Evolutionary conservation across 257 asterid species (phyloP).

Genomic region (Jacaranda mimosifolia): DNA sequence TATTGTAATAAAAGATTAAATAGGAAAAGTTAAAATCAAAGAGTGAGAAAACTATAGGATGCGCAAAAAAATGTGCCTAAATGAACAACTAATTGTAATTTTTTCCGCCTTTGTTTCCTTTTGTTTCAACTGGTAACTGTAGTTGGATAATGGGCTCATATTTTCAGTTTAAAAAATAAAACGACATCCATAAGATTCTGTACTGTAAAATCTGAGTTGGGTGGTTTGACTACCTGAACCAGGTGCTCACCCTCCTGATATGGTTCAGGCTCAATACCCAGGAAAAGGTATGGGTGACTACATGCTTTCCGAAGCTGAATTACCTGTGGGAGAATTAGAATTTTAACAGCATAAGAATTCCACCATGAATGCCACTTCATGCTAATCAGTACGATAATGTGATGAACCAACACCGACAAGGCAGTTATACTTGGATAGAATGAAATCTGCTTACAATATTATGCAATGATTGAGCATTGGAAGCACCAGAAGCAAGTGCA

Average conservation of each 20-base stretch:
- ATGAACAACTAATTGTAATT: constrained; percentile 21
- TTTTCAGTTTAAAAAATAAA: constrained; percentile 7
- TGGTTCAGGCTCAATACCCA: constrained; percentile 98
- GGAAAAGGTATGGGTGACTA: constrained; percentile 96
- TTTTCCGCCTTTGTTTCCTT: not conserved
- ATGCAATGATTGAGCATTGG: constrained; percentile 74
- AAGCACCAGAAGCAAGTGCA: constrained; percentile 83
- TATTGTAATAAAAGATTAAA: constrained; percentile 11
- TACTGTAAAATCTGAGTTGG: constrained; percentile 26
- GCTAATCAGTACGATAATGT: constrained; percentile 17
- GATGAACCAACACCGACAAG: constrained; percentile 14
- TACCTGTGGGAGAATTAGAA: constrained; percentile 63
- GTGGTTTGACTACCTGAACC: constrained; percentile 70
- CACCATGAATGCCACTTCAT: constrained; percentile 14
- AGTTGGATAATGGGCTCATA: not conserved
- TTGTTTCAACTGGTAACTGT: constrained; percentile 20
- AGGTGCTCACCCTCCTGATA: constrained; percentile 98
- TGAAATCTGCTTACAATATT: constrained; percentile 68
- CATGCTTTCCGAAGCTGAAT: constrained; percentile 97
- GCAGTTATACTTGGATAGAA: constrained; percentile 7
- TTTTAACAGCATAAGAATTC: constrained; percentile 34
- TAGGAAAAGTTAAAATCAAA: constrained; percentile 19
- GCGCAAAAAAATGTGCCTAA: constrained; percentile 19
- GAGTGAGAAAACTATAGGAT: constrained; percentile 22
- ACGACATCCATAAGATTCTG: constrained; percentile 4